Base-by-base conservation (phyloP, 1,139 yeast genomes). In the Hansenula sp. region DNA sequence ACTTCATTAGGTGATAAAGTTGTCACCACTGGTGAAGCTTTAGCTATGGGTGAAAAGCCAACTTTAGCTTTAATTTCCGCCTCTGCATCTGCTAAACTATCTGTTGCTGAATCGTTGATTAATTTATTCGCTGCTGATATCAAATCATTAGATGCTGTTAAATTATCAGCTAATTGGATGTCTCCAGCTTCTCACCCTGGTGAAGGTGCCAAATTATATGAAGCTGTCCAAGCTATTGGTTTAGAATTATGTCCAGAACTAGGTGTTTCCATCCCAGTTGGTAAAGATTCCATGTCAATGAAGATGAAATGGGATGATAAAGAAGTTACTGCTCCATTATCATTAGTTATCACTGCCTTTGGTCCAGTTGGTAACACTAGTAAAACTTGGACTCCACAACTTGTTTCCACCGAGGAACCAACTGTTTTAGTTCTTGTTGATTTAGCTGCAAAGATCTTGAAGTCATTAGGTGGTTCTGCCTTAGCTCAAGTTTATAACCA, bases 271-370 rank as follows among this genome's bases (percentile, higher is more conserved):
- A 90, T 94, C 47, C 99, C 99, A 15, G 99, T 94, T 36, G 99
- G 99, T 57, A 94, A 94, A 71, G 99, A 94, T 66, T 91, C 98
- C 41, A 90, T 93, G 97, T 91, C 98, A 27, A 91, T 94, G 99
- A 90, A 90, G 71, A 94, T 94, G 99, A 84, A 86, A 62, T 94
- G 99, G 99, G 93, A 79, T 47, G 79, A 82, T 53, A 87, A 84
- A 60, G 96, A 89, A 66, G 98, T 94, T 36, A 84, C 95, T 51
- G 90, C 98, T 28, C 99, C 99, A 41, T 73, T 94, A 61, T 84
- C 98, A n/a, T 78, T 91, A 57, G 85, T 88, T 42, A 76, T 93
- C 53, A 91, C 99, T 31, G 94, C 98, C 0, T 94, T 93, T 65
- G 88, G 86, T 45, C 88, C 96, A 41, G 97, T 94, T 41, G 73